Base-by-base conservation (phyloP, 2,329 filamentous ascomycete genomes). In the Helotiales sp. region DNA sequence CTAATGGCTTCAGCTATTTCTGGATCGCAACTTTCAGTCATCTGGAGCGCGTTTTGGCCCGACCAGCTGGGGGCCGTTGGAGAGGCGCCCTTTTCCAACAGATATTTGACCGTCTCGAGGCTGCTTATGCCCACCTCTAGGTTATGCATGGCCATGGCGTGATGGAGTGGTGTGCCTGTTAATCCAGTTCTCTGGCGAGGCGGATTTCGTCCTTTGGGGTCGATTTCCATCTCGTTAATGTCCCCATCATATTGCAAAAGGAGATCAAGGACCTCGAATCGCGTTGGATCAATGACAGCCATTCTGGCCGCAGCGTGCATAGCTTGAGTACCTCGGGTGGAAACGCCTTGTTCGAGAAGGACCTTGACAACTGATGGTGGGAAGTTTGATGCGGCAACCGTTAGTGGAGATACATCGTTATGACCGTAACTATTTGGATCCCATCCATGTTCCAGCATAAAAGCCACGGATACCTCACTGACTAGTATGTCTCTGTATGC, bases 31-130 rank as follows among this genome's bases (percentile, higher is more conserved):
- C 50, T 6, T 52, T 52, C 50, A 30, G 50, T 34, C n/a, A 42
- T 24, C 22, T 42, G 12, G 13, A 52, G 50, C 19, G 50, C 50
- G 22, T 30, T 42, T 19, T 31, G 34, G 50, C 50, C 50, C 31
- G 50, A 52, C 50, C 50, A 52, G 25, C 50, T 52, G 12, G 50
- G 34, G 34, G 50, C 50, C 50, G 34, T 52, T 52, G 50, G 50
- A 30, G 34, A 42, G 13, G 34, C 34, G 15, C 50, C 50, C 24
- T 9, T 52, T 31, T 30, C 50, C 34, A 52, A 52, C 22, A 52
- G 25, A 52, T 42, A 52, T 8, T 22, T 52, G 22, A 52, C 50
- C n/a, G 24, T n/a, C 25, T 42, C 50, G 30, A 52, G 5, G 17
- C 50, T 30, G 22, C 31, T 22, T 12, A 8, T n/a, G 13, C 30